Evolutionary conservation across 495 filamentous ascomycete species (phyloP).

Genomic region (Penicillium lagena): DNA sequence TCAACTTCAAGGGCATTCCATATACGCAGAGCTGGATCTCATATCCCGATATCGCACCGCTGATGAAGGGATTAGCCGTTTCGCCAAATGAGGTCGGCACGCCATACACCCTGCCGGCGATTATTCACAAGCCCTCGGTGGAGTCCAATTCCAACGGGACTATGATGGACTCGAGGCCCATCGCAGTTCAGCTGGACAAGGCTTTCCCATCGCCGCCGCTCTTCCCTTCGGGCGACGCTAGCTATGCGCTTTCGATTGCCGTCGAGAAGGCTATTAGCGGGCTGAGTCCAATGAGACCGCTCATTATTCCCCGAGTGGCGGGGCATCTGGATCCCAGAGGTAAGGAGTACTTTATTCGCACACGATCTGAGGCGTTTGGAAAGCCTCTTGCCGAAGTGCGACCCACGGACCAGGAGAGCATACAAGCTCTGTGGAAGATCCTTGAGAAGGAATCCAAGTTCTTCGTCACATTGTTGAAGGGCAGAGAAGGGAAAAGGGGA

Average conservation of each 20-base stretch:
- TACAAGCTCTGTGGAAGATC: constrained; percentile 9
- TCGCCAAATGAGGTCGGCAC: constrained; percentile 11
- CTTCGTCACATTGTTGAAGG: constrained; percentile 17
- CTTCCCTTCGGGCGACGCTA: constrained; percentile 28
- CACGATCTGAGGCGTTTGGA: constrained; percentile 20
- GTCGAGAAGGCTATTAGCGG: constrained; percentile 1
- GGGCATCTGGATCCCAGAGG: constrained; percentile 21
- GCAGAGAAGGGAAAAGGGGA: constrained; percentile 21
- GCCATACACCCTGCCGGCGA: constrained; percentile 34
- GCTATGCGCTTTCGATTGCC: constrained; percentile 16
- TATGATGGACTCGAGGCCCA: constrained; percentile 35
- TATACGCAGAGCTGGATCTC: constrained; percentile 37
- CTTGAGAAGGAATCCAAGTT: constrained; percentile 8
- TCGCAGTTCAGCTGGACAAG: constrained; percentile 30
- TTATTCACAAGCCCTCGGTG: constrained; percentile 21
- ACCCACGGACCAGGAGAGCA: constrained; percentile 9
- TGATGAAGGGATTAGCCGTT: constrained; percentile 20
- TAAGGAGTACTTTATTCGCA: constrained; percentile 24
- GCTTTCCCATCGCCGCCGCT: constrained; percentile 22
- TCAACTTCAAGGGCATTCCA: constrained; percentile 36
- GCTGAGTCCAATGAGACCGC: neutral
- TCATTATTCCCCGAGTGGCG: constrained; percentile 18
- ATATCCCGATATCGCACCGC: constrained; percentile 34
- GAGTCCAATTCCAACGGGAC: constrained; percentile 18
- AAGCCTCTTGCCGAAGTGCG: constrained; percentile 25